Evolutionary conservation across 2,329 filamentous ascomycete genomes (phyloP).

Genomic region (Xylaria sp.): DNA sequence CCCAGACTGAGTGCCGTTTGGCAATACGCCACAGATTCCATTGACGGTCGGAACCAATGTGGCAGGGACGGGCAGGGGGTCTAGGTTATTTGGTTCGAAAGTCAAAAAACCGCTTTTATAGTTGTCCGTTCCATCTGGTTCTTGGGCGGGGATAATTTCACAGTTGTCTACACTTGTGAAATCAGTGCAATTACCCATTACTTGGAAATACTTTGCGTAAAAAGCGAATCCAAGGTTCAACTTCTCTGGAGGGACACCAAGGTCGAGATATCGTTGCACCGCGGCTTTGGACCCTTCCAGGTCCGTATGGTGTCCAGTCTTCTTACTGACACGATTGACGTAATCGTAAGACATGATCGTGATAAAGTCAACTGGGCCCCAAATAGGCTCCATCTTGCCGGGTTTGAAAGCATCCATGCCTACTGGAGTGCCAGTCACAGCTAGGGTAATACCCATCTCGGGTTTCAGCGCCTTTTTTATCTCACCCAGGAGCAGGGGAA

Average conservation of each 20-base stretch:
- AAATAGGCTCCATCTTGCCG: neutral
- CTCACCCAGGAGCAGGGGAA: conserved; percentile 5
- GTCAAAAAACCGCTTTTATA: conserved; percentile 19
- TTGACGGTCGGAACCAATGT: neutral
- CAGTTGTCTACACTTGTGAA: conserved; percentile 3
- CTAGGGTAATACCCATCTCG: conserved; percentile 9
- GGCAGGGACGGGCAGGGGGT: neutral
- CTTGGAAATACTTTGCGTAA: conserved; percentile 26
- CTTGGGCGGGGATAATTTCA: conserved; percentile 5
- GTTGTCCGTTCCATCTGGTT: conserved; percentile 8
- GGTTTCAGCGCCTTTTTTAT: conserved; percentile 9
- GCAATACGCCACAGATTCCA: conserved; percentile 11
- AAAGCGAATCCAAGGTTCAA: conserved; percentile 26
- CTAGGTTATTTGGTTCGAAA: neutral
- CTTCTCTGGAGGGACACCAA: conserved; percentile 17
- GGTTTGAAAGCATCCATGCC: conserved; percentile 22
- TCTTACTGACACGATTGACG: conserved; percentile 17
- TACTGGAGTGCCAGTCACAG: conserved; percentile 2
- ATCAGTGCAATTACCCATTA: neutral
- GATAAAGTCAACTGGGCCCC: conserved; percentile 21
- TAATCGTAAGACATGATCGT: conserved; percentile 26
- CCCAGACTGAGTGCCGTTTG: conserved; percentile 2
- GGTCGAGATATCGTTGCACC: conserved; percentile 14
- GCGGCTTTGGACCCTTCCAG: neutral
- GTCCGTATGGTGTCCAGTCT: conserved; percentile 16